phyloP scores from a whole-genome alignment of 257 asterid species.

The Solanum etuberosum region DNA sequence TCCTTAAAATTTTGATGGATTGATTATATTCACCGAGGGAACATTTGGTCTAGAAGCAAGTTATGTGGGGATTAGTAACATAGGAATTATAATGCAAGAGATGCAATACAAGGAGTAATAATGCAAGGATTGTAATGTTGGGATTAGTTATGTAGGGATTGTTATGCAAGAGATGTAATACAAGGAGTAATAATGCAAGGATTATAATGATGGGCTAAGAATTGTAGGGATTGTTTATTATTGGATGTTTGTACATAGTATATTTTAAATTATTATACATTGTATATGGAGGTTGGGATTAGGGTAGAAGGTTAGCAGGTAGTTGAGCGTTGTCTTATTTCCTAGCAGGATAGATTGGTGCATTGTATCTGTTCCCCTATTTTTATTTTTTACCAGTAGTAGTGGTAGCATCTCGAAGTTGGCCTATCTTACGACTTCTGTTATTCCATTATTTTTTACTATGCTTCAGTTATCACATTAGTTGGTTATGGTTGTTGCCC shows the following conservation, averaged over 20 bases:
- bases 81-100: background rate
- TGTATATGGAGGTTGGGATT: background rate
- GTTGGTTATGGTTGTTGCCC: background rate
- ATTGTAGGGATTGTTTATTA: background rate
- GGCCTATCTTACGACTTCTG: background rate
- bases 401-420: background rate
- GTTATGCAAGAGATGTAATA: background rate
- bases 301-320: background rate
- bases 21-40: background rate
- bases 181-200: background rate
- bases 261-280: too few relatives aligned
- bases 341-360: background rate
- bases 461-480: background rate
- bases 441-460: background rate
- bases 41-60: background rate
- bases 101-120: background rate
- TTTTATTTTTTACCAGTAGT: background rate
- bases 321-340: background rate
- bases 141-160: background rate
- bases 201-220: background rate
- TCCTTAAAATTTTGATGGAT: background rate
- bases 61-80: background rate
- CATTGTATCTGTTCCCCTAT: background rate
- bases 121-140: background rate
- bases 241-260: background rate